Evolutionary conservation across 2,329 filamentous ascomycete species (phyloP).

Genomic region (Aspergillus sp.): DNA sequence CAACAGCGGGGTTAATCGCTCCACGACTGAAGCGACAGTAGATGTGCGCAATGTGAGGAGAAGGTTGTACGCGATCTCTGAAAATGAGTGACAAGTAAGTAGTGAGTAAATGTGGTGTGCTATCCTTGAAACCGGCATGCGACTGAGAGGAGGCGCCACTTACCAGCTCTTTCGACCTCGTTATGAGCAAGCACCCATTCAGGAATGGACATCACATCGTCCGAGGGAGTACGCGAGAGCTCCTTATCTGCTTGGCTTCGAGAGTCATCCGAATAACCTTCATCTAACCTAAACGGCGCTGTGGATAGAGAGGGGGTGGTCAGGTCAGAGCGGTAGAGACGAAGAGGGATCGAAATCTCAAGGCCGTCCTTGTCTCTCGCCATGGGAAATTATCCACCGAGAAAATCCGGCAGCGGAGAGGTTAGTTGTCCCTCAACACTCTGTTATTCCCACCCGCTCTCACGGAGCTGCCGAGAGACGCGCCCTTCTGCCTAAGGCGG

Average conservation of each 20-base stretch:
- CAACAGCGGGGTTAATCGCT: conserved; percentile 77
- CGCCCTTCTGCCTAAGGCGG: conserved; percentile 13
- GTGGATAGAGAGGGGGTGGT: conserved; percentile 34
- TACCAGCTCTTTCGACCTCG: conserved; percentile 61
- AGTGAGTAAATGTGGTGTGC: neutral
- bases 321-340: conserved; percentile 33
- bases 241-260: conserved; percentile 52
- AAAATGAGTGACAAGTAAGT: conserved; percentile 23
- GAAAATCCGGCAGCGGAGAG: neutral
- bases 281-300: conserved; percentile 68
- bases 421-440: neutral
- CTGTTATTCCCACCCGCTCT: neutral
- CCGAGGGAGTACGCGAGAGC: conserved; percentile 36
- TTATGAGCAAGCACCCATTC: conserved; percentile 60
- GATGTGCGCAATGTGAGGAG: conserved; percentile 79
- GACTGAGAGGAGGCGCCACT: conserved; percentile 25
- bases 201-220: conserved; percentile 53
- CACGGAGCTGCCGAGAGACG: conserved; percentile 6
- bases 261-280: conserved; percentile 83
- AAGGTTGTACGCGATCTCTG: conserved; percentile 80
- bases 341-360: conserved; percentile 27
- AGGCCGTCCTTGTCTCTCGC: conserved; percentile 32
- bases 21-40: conserved; percentile 77
- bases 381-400: conserved; percentile 29
- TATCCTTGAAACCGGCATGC: conserved; percentile 3